Evolutionary conservation across 2,329 filamentous ascomycete species (phyloP).

Genomic region (Fusarium succisae): DNA sequence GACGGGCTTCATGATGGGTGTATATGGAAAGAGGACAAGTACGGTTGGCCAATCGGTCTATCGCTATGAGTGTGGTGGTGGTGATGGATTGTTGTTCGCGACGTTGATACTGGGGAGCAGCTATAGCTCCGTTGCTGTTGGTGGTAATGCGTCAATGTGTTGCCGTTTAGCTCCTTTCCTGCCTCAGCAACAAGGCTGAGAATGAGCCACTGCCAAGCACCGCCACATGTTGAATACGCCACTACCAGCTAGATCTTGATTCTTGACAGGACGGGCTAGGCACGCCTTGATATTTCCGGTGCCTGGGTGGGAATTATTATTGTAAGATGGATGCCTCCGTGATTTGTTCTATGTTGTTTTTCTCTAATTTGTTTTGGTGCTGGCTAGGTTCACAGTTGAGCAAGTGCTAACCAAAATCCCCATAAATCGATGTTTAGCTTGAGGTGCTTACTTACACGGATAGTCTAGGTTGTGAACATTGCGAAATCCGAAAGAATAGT

Average conservation of each 20-base stretch:
- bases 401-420: background rate
- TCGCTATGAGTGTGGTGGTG: background rate
- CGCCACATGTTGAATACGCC: conserved; percentile 17
- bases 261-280: background rate
- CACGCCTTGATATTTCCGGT: background rate
- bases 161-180: conserved; percentile 35
- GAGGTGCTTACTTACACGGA: background rate
- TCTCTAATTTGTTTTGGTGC: background rate
- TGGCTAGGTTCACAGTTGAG: background rate
- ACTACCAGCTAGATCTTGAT: background rate
- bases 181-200: conserved; percentile 43
- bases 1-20: conserved; percentile 86
- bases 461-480: background rate
- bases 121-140: conserved; percentile 30
- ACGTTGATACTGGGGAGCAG: conserved; percentile 21
- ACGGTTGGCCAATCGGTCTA: background rate
- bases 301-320: background rate
- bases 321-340: background rate
- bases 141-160: conserved; percentile 31
- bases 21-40: background rate
- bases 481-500: background rate
- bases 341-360: background rate
- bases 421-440: background rate
- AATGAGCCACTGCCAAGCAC: conserved; percentile 20
- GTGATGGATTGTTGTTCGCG: conserved; percentile 15